Percentiles rank a stretch among this genome's conserved stretches.
These are phyloP conservation scores for Fusarium pilosicola DNA, from an alignment of 2,329 filamentous ascomycete species.

Conservation along the genomic window DNA sequence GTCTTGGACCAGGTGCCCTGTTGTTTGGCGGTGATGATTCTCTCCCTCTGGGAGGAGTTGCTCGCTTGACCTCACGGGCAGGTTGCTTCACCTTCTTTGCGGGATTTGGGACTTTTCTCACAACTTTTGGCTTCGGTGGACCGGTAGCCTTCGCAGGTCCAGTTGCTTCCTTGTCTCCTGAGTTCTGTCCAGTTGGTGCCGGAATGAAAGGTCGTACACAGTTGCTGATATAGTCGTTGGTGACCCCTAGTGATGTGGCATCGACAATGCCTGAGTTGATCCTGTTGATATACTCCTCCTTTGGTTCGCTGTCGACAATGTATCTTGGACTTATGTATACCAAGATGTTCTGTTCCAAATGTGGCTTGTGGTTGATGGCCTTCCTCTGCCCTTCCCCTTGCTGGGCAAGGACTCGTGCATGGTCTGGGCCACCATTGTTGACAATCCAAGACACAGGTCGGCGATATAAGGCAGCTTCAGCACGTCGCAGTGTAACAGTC, in stretches of 20 bases:
- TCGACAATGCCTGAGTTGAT: slow-evolving; percentile 53
- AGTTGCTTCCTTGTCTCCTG: slow-evolving; percentile 8
- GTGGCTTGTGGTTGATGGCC: slow-evolving; percentile 30
- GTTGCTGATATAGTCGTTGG: slow-evolving; percentile 50
- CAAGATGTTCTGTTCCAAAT: slow-evolving; percentile 48
- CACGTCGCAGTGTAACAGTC: slow-evolving; percentile 47
- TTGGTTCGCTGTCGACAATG: slow-evolving; percentile 48
- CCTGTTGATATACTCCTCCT: slow-evolving; percentile 53
- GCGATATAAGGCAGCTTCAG: slow-evolving; percentile 48
- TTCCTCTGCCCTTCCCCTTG: slow-evolving; percentile 27
- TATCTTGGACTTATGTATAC: slow-evolving; percentile 53
- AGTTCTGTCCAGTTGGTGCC: slow-evolving; percentile 27
- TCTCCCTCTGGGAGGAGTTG: slow-evolving; percentile 29
- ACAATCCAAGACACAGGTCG: slow-evolving; percentile 53
- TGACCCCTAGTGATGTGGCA: slow-evolving; percentile 49
- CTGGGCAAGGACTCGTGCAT: slow-evolving; percentile 40
- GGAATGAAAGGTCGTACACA: slow-evolving; percentile 52
- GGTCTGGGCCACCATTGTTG: slow-evolving; percentile 48
- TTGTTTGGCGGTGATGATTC: slow-evolving; percentile 40
- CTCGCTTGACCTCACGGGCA: slow-evolving; percentile 22
- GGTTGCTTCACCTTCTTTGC: slow-evolving; percentile 29
- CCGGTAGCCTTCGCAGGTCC: background rate
- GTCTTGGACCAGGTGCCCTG: slow-evolving; percentile 19
- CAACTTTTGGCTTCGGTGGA: slow-evolving; percentile 27
- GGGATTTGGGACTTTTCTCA: slow-evolving; percentile 21